Evolutionary conservation across 2,329 filamentous ascomycete genomes (phyloP), one percentile per base, ranked within the genome.

Genomic region (Fusarium chaquense): DNA sequence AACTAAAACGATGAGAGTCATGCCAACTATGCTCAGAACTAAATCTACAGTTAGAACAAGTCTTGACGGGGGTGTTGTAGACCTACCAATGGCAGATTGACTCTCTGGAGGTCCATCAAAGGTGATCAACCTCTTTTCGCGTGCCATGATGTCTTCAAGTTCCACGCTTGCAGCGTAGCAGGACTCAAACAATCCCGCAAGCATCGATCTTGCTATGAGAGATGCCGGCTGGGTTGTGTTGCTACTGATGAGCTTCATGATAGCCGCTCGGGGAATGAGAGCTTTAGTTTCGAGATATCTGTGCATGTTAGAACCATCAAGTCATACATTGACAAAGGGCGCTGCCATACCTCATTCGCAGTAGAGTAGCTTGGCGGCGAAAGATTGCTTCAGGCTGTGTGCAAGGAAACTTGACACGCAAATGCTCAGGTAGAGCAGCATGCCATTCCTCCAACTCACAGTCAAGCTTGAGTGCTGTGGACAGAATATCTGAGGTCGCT

Each of bases 221-320:
- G 67, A 65, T 1, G 64, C 41, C 10, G 70, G 67, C 1, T 69
- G 67, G 1, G 53, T 44, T 18, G 58, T 3, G 16, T 65, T 52
- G 6, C 11, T 51, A 36, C 53, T 44, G 3, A 65, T 58, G 6
- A 75, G 46, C 60, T 73, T 71, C 67, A 75, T 70, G 11, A 75
- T 71, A 2, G 73, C 65, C 8, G 62, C 49, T 13, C 73, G 63
- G 4, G 69, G 69, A 1, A 75, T 56, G 3, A 75, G 54, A 1
- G 67, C 62, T 24, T 71, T 75, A n/a, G 62, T 62, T 22, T 75
- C 73, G 6, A 75, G 52, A 28, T 75, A 73, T 28, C 73, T 72
- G 6, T 3, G 10, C 6, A 18, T 13, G 43, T 72, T 45, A 72
- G 60, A 26, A 18, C 4, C 13, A 33, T 2, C 2, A 4, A 1